phyloP scores from a whole-genome alignment of 306 rosid species.

The Acmispon strigosus region DNA sequence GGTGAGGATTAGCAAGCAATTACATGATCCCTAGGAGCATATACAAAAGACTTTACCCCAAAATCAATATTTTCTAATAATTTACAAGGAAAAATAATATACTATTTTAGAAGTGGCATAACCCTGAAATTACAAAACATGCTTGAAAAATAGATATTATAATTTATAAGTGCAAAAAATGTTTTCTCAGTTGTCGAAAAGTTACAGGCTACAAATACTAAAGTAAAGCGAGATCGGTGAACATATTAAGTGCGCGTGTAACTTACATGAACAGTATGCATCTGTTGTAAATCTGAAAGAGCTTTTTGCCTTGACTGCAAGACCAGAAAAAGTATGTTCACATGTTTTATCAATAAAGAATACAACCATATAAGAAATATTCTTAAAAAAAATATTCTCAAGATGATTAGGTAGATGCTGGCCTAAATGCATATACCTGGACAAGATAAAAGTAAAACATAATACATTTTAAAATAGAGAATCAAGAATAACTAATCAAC shows the following conservation, averaged over 20 bases:
- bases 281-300: slow-evolving; percentile 78
- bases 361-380: slow-evolving; percentile 1
- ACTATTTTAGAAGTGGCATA: neutral
- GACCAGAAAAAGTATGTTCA: slow-evolving; percentile 9
- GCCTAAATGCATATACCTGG: slow-evolving; percentile 8
- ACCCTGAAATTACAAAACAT: neutral
- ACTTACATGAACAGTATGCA: slow-evolving; percentile 83
- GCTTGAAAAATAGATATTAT: neutral
- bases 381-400: neutral
- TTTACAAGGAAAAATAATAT: neutral
- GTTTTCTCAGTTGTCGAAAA: neutral
- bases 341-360: slow-evolving; percentile 2
- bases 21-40: neutral
- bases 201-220: neutral
- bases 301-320: slow-evolving; percentile 96
- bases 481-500: neutral
- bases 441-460: neutral
- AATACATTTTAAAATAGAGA: neutral
- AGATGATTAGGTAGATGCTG: neutral
- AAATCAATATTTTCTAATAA: neutral
- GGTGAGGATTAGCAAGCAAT: neutral
- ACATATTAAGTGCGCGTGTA: neutral
- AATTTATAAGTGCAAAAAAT: neutral
- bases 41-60: neutral
- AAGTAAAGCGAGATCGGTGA: neutral